Conservation (phyloP, 1,139 yeast species). For the Zygosaccharomyces pseudobailii region DNA sequence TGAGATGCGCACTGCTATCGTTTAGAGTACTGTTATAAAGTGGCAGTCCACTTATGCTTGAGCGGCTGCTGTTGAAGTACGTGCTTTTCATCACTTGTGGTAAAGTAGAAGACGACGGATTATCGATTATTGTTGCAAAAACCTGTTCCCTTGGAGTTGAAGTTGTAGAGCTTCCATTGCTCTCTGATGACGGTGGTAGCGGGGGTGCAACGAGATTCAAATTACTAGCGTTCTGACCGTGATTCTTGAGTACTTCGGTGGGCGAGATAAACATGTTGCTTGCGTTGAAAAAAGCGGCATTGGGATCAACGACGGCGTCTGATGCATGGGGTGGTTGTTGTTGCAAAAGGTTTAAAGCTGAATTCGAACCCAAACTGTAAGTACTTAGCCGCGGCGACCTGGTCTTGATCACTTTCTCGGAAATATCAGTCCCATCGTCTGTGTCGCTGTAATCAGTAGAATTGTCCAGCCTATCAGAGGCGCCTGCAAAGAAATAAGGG, state of each 20-base stretch:
- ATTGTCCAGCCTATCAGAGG: constrained; percentile 9
- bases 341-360: constrained; percentile 23
- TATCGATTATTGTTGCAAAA: constrained; percentile 7
- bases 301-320: not conserved
- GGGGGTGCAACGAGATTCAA: not conserved
- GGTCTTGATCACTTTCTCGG: constrained; percentile 20
- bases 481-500: constrained; percentile 16
- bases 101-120: constrained; percentile 1
- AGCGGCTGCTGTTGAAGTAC: constrained; percentile 1
- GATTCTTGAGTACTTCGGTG: constrained; percentile 29
- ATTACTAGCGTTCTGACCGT: constrained; percentile 7
- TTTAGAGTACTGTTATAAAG: not conserved
- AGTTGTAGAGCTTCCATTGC: constrained; percentile 2
- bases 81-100: constrained; percentile 1
- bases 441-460: constrained; percentile 6
- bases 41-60: constrained; percentile 1
- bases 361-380: constrained; percentile 27
- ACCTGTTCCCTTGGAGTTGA: constrained; percentile 8
- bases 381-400: constrained; percentile 21
- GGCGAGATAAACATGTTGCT: constrained; percentile 38
- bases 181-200: constrained; percentile 1
- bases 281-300: constrained; percentile 15
- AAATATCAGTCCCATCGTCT: constrained; percentile 19
- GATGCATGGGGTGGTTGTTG: constrained; percentile 3
- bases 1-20: not conserved